Evolutionary conservation across 257 asterid species (phyloP).

Genomic region (Fraxinus pennsylvanica): DNA sequence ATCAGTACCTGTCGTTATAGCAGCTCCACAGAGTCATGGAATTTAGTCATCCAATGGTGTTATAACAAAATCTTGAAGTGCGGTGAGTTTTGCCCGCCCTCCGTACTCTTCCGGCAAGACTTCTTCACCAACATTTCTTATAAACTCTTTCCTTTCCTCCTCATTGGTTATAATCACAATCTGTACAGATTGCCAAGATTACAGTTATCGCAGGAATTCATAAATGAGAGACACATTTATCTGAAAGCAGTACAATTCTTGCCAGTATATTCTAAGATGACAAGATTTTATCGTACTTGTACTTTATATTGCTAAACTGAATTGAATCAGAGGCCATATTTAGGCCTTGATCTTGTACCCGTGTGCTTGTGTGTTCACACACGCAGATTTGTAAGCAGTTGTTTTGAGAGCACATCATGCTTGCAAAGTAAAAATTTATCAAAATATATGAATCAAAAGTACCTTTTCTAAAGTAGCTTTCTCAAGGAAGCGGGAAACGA

Average conservation of each 20-base stretch:
- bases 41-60: slow-evolving; percentile 29
- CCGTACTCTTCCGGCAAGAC: slow-evolving; percentile 75
- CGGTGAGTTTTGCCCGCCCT: slow-evolving; percentile 54
- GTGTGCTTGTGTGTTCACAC: background rate
- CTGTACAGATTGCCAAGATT: slow-evolving; percentile 30
- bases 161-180: slow-evolving; percentile 58
- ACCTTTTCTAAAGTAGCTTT: slow-evolving; percentile 73
- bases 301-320: background rate
- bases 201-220: too few species aligned
- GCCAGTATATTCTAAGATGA: too few species aligned
- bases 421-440: background rate
- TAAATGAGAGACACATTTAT: background rate
- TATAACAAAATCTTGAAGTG: slow-evolving; percentile 51
- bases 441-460: background rate
- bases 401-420: background rate
- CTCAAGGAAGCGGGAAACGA: slow-evolving; percentile 66
- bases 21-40: background rate
- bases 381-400: background rate
- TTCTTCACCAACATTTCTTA: slow-evolving; percentile 56
- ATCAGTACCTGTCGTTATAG: slow-evolving; percentile 2
- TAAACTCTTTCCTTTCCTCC: slow-evolving; percentile 48
- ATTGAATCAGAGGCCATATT: background rate
- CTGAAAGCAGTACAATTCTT: background rate
- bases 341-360: background rate
- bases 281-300: too few species aligned